Evolutionary conservation across 352 stramenopile genomes (phyloP).

Genomic region (Pythium periplocum): DNA sequence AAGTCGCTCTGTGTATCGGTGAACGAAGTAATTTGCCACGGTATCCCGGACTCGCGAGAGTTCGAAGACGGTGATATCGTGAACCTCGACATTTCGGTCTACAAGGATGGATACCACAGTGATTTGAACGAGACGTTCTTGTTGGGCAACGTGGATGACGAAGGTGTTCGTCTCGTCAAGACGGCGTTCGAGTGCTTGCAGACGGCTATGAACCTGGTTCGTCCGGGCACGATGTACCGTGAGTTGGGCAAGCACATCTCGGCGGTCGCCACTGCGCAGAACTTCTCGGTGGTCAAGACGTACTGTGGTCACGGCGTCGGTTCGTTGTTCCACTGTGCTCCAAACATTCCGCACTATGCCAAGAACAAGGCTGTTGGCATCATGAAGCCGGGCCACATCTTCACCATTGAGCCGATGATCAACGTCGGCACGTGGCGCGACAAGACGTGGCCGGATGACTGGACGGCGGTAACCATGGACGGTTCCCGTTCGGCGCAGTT

Average conservation of each 20-base stretch:
- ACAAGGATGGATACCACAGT: constrained; percentile 96
- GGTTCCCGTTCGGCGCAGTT: constrained; percentile 95
- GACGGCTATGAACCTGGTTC: constrained; percentile 84
- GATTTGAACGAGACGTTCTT: constrained; percentile 99
- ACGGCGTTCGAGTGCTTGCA: constrained; percentile 94
- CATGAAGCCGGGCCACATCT: constrained; percentile 97
- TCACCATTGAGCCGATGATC: constrained; percentile 99
- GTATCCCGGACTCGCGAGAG: constrained; percentile 95
- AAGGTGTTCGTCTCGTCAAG: constrained; percentile 89
- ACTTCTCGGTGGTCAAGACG: constrained; percentile 94
- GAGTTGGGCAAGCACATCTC: constrained; percentile 95
- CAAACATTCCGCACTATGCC: constrained; percentile 97
- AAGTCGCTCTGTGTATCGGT: constrained; percentile 90
- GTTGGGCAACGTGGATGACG: constrained; percentile 94
- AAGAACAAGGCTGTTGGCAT: constrained; percentile 98
- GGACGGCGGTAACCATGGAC: constrained; percentile 96
- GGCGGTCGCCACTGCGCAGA: constrained; percentile 73
- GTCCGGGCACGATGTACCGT: constrained; percentile 94
- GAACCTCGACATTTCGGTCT: constrained; percentile 98
- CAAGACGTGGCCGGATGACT: constrained; percentile 96
- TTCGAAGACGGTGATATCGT: constrained; percentile 97
- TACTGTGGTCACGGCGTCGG: constrained; percentile 99
- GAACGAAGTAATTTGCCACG: constrained; percentile 97
- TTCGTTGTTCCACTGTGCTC: constrained; percentile 94
- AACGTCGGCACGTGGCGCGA: constrained; percentile 92